These are phyloP conservation scores for Porcisia hertigi DNA, from an alignment of 208 protist species.

Conservation along the genomic window DNA sequence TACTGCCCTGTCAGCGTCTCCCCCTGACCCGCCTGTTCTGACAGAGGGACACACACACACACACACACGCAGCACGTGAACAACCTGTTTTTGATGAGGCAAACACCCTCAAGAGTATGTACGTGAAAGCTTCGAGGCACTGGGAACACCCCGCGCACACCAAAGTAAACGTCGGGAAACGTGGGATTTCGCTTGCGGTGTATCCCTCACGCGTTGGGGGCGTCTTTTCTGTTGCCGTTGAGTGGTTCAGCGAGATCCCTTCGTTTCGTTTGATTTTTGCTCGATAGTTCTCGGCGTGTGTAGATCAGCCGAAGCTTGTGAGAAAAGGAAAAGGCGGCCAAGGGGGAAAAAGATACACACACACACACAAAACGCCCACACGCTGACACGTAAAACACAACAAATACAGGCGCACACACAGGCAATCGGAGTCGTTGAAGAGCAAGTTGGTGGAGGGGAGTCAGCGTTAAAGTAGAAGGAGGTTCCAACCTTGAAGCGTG, in stretches of 20 bases:
- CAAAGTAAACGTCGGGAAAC: not conserved
- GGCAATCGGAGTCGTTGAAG: not conserved
- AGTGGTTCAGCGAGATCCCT: constrained; percentile 3
- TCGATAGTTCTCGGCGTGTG: not conserved
- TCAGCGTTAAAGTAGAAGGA: no score
- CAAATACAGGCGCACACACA: not conserved
- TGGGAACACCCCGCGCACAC: not conserved
- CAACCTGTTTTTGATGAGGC: not conserved
- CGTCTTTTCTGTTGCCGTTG: no score
- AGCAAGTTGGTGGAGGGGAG: not conserved
- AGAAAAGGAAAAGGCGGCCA: no score
- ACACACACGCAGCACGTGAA: no score
- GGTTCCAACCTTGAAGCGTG: not conserved
- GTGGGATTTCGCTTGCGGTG: not conserved
- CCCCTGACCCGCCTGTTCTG: not conserved
- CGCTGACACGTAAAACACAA: not conserved
- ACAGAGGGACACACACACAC: no score
- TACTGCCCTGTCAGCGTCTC: not conserved
- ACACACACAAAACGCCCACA: constrained; percentile 1
- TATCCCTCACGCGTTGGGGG: not conserved
- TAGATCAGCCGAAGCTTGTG: not conserved
- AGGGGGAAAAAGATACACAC: constrained; percentile 8
- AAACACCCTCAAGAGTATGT: no score
- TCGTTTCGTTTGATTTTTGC: constrained; percentile 9
- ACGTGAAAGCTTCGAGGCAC: not conserved